phyloP scores from a whole-genome alignment of 2,329 filamentous ascomycete species.

The Anthostomella pinea region DNA sequence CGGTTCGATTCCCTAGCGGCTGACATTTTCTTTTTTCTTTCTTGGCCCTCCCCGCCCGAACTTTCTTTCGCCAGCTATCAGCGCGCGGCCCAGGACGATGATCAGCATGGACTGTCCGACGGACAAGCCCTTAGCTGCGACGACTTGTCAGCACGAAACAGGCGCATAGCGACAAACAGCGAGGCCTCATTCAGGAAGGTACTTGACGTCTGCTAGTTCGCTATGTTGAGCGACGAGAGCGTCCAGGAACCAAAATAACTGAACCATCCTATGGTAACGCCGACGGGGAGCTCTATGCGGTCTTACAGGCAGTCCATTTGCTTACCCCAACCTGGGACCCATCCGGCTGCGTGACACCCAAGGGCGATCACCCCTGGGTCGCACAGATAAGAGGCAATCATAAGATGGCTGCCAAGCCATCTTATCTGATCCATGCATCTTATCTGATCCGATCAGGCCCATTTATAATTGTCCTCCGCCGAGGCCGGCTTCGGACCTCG shows the following conservation, averaged over 20 bases:
- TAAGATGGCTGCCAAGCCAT: conserved; percentile 13
- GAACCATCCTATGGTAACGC: conserved; percentile 33
- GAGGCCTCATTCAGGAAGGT: conserved; percentile 37
- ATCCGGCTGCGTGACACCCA: too few relatives aligned
- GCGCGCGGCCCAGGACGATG: conserved; percentile 41
- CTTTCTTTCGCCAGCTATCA: too few relatives aligned
- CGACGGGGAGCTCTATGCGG: neutral
- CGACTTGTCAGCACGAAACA: neutral
- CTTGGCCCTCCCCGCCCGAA: too few relatives aligned
- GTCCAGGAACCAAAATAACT: conserved; percentile 43
- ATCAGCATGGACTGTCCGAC: conserved; percentile 46
- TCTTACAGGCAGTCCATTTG: neutral
- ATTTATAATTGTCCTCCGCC: conserved; percentile 2
- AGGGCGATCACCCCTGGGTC: conserved; percentile 36
- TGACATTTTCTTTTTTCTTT: too few relatives aligned
- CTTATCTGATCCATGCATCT: conserved; percentile 19
- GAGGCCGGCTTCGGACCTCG: conserved; percentile 2
- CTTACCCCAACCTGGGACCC: too few relatives aligned
- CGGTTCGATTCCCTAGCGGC: too few relatives aligned
- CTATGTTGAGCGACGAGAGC: conserved; percentile 37
- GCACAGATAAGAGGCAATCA: neutral
- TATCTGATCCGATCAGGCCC: too few relatives aligned
- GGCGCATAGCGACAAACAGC: neutral
- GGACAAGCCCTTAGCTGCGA: conserved; percentile 40
- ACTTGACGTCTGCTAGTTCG: conserved; percentile 47